Percentiles rank a stretch among this genome's conserved stretches.
These are phyloP conservation scores for Parathielavia hyrcaniae DNA, from an alignment of 495 filamentous ascomycete species.

Conservation along the genomic window DNA sequence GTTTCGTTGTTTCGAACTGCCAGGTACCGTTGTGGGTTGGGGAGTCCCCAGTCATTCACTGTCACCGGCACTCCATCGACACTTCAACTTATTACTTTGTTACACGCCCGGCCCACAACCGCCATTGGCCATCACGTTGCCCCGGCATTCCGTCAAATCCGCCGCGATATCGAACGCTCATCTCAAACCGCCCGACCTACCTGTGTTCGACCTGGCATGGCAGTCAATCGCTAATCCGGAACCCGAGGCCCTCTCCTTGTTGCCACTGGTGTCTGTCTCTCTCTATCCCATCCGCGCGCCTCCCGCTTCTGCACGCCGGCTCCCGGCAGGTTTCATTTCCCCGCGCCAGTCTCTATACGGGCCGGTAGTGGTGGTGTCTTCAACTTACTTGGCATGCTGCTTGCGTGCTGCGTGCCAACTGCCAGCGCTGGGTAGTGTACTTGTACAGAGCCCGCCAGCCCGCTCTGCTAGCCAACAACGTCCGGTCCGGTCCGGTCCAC, in stretches of 20 bases:
- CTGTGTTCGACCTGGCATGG: not conserved
- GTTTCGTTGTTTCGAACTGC: too few species aligned
- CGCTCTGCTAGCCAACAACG: conserved; percentile 1
- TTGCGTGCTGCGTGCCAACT: conserved; percentile 1
- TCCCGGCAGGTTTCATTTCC: conserved; percentile 31
- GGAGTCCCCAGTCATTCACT: not conserved
- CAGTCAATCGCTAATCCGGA: not conserved
- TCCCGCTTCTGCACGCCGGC: conserved; percentile 12
- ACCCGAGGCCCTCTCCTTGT: not conserved
- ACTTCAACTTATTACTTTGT: not conserved
- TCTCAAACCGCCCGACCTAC: conserved; percentile 8
- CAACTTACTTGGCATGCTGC: conserved; percentile 8
- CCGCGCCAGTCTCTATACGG: conserved; percentile 26
- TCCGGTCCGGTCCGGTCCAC: conserved; percentile 1
- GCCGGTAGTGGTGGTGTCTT: conserved; percentile 19
- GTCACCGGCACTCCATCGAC: not conserved
- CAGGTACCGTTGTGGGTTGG: not conserved
- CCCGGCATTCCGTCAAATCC: conserved; percentile 7
- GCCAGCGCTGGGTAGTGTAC: not conserved
- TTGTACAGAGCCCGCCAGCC: not conserved
- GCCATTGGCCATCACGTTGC: conserved; percentile 5
- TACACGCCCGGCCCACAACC: not conserved
- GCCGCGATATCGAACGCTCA: conserved; percentile 3
- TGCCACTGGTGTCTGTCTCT: not conserved
- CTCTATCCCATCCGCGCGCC: conserved; percentile 6